Evolutionary conservation across 106 monocot species (phyloP), one percentile per base, ranked within the genome.

Genomic region (Apostasia shenzhenica): DNA sequence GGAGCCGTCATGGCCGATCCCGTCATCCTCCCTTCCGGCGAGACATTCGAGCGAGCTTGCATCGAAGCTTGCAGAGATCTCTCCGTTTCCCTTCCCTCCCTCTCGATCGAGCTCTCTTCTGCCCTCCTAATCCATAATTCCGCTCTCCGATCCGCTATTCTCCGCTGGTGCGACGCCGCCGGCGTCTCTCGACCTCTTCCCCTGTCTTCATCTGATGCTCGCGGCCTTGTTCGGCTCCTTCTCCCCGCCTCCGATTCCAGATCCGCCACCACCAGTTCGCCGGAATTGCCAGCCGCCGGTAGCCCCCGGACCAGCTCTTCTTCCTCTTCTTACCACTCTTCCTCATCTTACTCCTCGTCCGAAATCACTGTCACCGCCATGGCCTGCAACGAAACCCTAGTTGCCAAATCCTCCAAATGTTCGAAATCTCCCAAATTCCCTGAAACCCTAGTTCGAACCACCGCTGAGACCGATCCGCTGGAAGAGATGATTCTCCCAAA

Each of bases 1-100:
- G 74, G 83, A 75, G 53, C 74, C 14, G 69, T 94, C 50, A 94
- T 94, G 94, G 78, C 82, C 0, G 94, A 94, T 62, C 94, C 94
- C 57, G 94, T 94, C 68, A 86, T 91, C 70, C 47, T 91, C 51
- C 77, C 91, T 48, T 70, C 88, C 46, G 91, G 94, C 10, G 78
- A 83, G 54, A 83, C 91, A 78, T 91, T 85, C 76, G 94, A 94
- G 72, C 88, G 94, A 11, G 59, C 75, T 57, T 88, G 81, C 73
- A 75, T 91, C 70, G 88, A 85, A 49, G 91, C 88, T 57, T 85
- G 88, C 76, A 2, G 49, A 37, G 80, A 84, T 43, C 75, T 91
- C 75, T 45, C 70, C 70, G 58, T 94, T 72, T 60, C 65, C 51
- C 70, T 37, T 26, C 54, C 45, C 8, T 67, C 76, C 44, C 54